These are phyloP conservation scores for Ogataea methylovora DNA, from an alignment of 805 yeast genomes.

Conservation along the genomic window DNA sequence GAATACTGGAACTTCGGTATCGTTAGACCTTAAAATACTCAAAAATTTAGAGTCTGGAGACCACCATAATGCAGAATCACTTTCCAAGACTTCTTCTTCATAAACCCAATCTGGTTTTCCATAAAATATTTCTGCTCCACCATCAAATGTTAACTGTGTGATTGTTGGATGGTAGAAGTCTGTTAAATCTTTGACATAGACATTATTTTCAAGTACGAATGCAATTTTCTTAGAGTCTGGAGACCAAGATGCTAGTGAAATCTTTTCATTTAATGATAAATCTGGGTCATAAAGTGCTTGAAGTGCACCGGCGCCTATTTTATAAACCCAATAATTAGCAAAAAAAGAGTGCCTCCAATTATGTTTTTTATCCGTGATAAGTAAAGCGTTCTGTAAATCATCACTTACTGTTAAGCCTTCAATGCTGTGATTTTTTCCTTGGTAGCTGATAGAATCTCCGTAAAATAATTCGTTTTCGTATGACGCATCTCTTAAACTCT, in stretches of 20 bases:
- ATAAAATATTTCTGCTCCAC: constrained; percentile 63
- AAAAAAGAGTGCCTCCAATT: constrained; percentile 69
- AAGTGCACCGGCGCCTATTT: constrained; percentile 27
- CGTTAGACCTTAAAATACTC: constrained; percentile 62
- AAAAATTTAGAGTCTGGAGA: constrained; percentile 63
- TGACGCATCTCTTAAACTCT: constrained; percentile 37
- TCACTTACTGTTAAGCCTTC: constrained; percentile 60
- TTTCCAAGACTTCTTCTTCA: constrained; percentile 79
- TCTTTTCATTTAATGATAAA: constrained; percentile 12
- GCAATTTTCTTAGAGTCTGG: constrained; percentile 64
- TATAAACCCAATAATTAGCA: constrained; percentile 56
- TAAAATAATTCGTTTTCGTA: constrained; percentile 42
- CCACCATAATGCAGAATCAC: constrained; percentile 81
- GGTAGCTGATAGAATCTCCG: constrained; percentile 36
- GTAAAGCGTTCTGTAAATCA: constrained; percentile 47
- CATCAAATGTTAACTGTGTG: constrained; percentile 58
- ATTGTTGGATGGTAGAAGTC: constrained; percentile 16
- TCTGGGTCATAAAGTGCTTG: constrained; percentile 16
- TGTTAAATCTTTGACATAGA: constrained; percentile 43
- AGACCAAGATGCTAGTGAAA: constrained; percentile 58
- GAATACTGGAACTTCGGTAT: constrained; percentile 63
- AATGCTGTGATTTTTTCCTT: constrained; percentile 35
- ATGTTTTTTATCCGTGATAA: constrained; percentile 53
- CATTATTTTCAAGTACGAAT: constrained; percentile 60
- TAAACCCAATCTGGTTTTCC: constrained; percentile 95